Percentiles rank a stretch among this genome's conserved stretches.
These are phyloP conservation scores for Elaeis oleifera DNA, from an alignment of 202 grass and related monocot genomes.

Conservation along the genomic window DNA sequence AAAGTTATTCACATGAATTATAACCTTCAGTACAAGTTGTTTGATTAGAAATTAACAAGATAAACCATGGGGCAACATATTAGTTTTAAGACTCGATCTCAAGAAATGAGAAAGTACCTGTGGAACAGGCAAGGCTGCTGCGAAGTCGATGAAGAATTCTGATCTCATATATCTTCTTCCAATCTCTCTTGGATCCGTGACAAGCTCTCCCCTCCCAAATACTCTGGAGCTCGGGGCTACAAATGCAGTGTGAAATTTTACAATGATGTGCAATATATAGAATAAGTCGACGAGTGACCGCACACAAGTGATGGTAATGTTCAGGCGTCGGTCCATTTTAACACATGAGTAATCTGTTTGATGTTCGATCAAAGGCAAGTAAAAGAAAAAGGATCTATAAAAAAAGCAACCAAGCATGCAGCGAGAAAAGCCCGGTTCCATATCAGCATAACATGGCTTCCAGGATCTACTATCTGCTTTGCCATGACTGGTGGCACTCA, in stretches of 20 bases:
- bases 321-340: slow-evolving; percentile 35
- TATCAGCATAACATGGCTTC: slow-evolving; percentile 37
- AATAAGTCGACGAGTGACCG: slow-evolving; percentile 70
- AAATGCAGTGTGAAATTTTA: slow-evolving; percentile 87
- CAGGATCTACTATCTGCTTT: slow-evolving; percentile 55
- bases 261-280: slow-evolving; percentile 61
- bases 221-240: slow-evolving; percentile 62
- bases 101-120: slow-evolving; percentile 35
- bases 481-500: slow-evolving; percentile 30
- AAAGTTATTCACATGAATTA: too few relatives aligned
- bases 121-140: slow-evolving; percentile 64
- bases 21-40: too few relatives aligned
- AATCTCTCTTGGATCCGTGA: slow-evolving; percentile 64
- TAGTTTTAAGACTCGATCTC: not conserved
- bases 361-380: slow-evolving; percentile 33
- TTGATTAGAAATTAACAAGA: not conserved
- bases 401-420: slow-evolving; percentile 61
- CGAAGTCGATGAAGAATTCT: slow-evolving; percentile 59
- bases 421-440: slow-evolving; percentile 74
- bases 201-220: slow-evolving; percentile 78
- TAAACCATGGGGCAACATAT: not conserved
- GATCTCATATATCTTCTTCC: slow-evolving; percentile 47
- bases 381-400: slow-evolving; percentile 78
- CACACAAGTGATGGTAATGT: slow-evolving; percentile 40
- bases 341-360: slow-evolving; percentile 17